Percentiles rank a stretch among this genome's conserved stretches.
Conservation (phyloP, 148 eudicot species). For the Simmondsia chinensis region DNA sequence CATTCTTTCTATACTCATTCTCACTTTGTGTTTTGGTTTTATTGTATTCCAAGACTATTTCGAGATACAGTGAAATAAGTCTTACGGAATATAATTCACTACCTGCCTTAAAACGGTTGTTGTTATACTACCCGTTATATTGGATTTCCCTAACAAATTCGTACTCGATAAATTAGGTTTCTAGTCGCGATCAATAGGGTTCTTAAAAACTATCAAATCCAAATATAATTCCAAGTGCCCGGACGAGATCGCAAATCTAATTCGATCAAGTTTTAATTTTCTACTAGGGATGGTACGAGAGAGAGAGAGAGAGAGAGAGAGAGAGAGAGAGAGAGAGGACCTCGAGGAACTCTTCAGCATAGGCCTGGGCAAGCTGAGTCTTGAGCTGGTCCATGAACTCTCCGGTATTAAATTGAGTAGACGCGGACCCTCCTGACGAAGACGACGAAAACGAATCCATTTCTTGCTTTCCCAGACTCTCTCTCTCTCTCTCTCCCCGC, state of each 20-base stretch:
- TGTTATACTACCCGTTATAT: too few species aligned
- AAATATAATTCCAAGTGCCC: background rate
- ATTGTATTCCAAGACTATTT: too few species aligned
- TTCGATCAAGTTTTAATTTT: background rate
- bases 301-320: background rate
- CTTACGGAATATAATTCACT: too few species aligned
- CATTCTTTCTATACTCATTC: too few species aligned
- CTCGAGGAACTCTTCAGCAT: slow-evolving; percentile 73
- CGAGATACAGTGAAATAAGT: too few species aligned
- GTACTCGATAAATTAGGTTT: too few species aligned
- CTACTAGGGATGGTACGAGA: too few species aligned
- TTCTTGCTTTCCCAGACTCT: background rate
- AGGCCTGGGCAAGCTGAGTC: slow-evolving; percentile 69
- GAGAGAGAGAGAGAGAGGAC: slow-evolving; percentile 11
- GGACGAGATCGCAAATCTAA: background rate
- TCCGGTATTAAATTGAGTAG: slow-evolving; percentile 25
- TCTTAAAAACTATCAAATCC: background rate
- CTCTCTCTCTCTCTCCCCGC: background rate
- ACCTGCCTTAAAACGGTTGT: too few species aligned
- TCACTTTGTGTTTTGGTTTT: too few species aligned
- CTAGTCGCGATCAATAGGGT: background rate
- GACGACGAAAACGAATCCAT: slow-evolving; percentile 25
- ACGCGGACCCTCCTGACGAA: slow-evolving; percentile 21
- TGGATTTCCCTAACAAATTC: too few species aligned
- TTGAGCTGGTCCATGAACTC: slow-evolving; percentile 53